Evolutionary conservation across 1,284 basidiomycete species (phyloP).

Genomic region (Ganoderma boninense): DNA sequence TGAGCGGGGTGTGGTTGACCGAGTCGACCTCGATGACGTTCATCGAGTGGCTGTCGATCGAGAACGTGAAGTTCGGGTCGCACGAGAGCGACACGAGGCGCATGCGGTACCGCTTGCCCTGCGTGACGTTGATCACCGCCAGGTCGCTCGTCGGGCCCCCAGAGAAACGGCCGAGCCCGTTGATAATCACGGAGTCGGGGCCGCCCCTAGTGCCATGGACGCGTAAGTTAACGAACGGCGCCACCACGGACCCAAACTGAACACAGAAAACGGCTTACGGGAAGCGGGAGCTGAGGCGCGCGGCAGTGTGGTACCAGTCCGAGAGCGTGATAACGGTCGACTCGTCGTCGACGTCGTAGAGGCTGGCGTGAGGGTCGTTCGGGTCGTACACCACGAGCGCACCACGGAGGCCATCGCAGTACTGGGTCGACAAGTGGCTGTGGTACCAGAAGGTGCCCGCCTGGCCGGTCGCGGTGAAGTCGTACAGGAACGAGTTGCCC

Average conservation of each 20-base stretch:
- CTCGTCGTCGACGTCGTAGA: constrained; percentile 54
- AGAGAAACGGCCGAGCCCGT: constrained; percentile 50
- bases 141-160: constrained; percentile 35
- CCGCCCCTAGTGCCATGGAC: constrained; percentile 13
- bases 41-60: constrained; percentile 47
- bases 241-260: no score
- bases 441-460: constrained; percentile 43
- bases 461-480: constrained; percentile 43
- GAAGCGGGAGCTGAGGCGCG: constrained; percentile 24
- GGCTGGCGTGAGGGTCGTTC: constrained; percentile 45
- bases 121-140: constrained; percentile 42
- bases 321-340: constrained; percentile 36
- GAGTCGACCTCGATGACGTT: constrained; percentile 49
- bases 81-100: constrained; percentile 61
- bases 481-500: constrained; percentile 53
- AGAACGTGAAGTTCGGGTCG: constrained; percentile 44
- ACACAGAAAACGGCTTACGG: constrained; percentile 15
- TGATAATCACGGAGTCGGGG: constrained; percentile 54
- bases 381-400: constrained; percentile 53
- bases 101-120: constrained; percentile 49
- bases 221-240: no score
- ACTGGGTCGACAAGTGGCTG: constrained; percentile 39
- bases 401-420: constrained; percentile 46
- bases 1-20: constrained; percentile 41
- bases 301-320: constrained; percentile 38